Evolutionary conservation across 2,329 filamentous ascomycete genomes (phyloP).

Genomic region (Exophiala lecanii-corni): DNA sequence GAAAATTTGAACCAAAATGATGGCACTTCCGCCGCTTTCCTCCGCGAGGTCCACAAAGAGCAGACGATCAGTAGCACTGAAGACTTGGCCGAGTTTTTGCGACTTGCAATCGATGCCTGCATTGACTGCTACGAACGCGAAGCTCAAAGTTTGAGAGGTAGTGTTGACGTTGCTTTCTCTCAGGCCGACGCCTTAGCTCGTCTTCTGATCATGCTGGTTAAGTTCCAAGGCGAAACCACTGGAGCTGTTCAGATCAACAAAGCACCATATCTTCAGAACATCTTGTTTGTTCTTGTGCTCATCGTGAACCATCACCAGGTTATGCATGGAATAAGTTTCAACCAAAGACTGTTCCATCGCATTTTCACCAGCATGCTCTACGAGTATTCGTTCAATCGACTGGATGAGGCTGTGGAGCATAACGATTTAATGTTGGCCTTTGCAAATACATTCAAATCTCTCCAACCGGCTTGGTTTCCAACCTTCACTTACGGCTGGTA

Average conservation of each 20-base stretch:
- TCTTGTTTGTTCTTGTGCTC: slow-evolving; percentile 71
- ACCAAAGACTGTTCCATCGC: slow-evolving; percentile 85
- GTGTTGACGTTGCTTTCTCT: slow-evolving; percentile 55
- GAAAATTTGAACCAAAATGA: slow-evolving; percentile 72
- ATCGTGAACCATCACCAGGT: slow-evolving; percentile 82
- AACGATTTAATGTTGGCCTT: slow-evolving; percentile 68
- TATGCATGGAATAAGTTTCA: slow-evolving; percentile 74
- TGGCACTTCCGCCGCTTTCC: slow-evolving; percentile 68
- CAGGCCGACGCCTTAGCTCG: slow-evolving; percentile 78
- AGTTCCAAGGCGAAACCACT: slow-evolving; percentile 61
- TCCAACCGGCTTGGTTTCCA: slow-evolving; percentile 73
- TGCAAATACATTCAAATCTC: slow-evolving; percentile 63
- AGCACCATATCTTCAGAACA: slow-evolving; percentile 68
- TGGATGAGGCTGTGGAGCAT: slow-evolving; percentile 57
- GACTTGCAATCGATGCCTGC: slow-evolving; percentile 74
- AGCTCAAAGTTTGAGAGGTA: slow-evolving; percentile 56
- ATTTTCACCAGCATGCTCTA: slow-evolving; percentile 80
- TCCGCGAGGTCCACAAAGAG: slow-evolving; percentile 74
- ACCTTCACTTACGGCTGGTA: slow-evolving; percentile 85
- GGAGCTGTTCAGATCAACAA: slow-evolving; percentile 59
- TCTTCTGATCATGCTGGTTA: slow-evolving; percentile 70
- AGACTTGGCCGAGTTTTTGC: slow-evolving; percentile 73
- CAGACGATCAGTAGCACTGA: slow-evolving; percentile 69
- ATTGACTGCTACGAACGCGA: slow-evolving; percentile 73
- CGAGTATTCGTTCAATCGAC: slow-evolving; percentile 59